Evolutionary conservation across 495 filamentous ascomycete genomes (phyloP), one percentile per base, ranked within the genome.

Genomic region (Pseudoneurospora amorphoporcata): DNA sequence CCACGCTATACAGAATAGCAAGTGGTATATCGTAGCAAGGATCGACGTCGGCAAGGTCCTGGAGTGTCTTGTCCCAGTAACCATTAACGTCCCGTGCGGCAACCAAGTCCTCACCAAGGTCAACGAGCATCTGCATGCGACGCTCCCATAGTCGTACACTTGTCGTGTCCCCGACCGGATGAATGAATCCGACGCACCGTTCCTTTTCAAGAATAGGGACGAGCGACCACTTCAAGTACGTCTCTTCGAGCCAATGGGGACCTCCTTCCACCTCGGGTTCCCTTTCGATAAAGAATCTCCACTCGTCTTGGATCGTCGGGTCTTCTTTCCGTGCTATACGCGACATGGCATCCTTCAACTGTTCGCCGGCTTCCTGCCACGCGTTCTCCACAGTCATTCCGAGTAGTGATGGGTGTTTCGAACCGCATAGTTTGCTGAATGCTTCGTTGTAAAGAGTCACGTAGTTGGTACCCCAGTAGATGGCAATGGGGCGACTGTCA

Each of bases 151-250:
- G 74, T 10, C 79, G 74, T 74, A 79, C 72, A 68, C 76, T 78
- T 7, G 81, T 82, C 9, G 77, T 79, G 37, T 82, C 81, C 32
- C 77, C 72, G 8, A 81, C 76, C 7, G 78, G 73, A 35, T 82
- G 80, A 71, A 79, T 76, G 58, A 82, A 82, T 16, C 79, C 81
- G 19, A 87, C 79, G 17, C 81, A 82, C n/a, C 86, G 83, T 72
- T 86, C 82, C 47, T 83, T 80, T 10, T 87, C 86, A 17, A 88
- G 77, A 29, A 91, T 83, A 39, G 89, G 89, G 29, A 88, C 86
- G 47, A 91, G 82, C 8, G 85, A 87, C 88, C 88, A 90, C 68
- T 85, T 85, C 72, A 90, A 87, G 68, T 89, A 90, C 0, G 84
- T 86, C 80, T 92, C 90, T 78, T 91, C 89, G 1, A 88, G 79